phyloP scores from a whole-genome alignment of 345 rosid genomes.

The Camelina laxa region DNA sequence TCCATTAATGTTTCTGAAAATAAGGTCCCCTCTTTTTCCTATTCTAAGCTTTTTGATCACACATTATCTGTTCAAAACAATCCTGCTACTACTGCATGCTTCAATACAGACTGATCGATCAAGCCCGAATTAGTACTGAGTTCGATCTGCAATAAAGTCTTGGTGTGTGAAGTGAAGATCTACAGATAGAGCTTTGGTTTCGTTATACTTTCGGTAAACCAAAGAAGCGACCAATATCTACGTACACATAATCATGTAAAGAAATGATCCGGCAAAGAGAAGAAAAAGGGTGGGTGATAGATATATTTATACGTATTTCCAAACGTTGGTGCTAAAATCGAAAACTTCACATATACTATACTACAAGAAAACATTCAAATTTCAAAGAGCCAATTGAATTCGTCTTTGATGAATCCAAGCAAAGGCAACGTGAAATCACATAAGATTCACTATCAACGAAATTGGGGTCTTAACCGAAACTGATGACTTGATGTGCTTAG shows the following conservation, averaged over 20 bases:
- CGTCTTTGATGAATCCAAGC: slow-evolving; percentile 26
- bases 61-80: slow-evolving; percentile 3
- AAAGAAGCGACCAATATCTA: too few species aligned
- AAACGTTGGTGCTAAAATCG: not conserved
- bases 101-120: slow-evolving; percentile 21
- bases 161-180: too few species aligned
- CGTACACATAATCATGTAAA: too few species aligned
- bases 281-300: not conserved
- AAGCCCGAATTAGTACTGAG: not conserved
- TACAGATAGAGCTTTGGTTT: too few species aligned
- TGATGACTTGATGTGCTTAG: not conserved
- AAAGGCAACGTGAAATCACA: not conserved
- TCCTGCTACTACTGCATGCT: not conserved
- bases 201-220: too few species aligned
- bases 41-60: slow-evolving; percentile 13
- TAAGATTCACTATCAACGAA: too few species aligned
- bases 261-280: not conserved
- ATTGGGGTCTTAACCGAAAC: not conserved
- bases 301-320: not conserved
- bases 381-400: not conserved
- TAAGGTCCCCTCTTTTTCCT: slow-evolving; percentile 31
- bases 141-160: not conserved
- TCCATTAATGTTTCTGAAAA: slow-evolving; percentile 32
- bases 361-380: too few species aligned
- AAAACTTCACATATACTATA: slow-evolving; percentile 2